phyloP scores from a whole-genome alignment of 768 basidiomycete genomes.

The Naganishia vishniacii region DNA sequence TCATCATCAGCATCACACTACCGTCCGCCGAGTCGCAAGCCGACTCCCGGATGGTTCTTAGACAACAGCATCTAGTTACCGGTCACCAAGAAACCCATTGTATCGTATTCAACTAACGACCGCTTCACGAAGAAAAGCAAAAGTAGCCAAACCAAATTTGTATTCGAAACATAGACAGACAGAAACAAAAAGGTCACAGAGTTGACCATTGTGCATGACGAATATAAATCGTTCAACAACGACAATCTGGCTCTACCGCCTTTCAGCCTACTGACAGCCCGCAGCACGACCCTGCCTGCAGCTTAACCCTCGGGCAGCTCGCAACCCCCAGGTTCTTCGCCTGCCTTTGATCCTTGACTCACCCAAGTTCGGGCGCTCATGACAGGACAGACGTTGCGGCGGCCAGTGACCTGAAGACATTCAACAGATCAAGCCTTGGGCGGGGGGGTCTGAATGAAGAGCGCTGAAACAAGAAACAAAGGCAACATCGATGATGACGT shows the following conservation, averaged over 20 bases:
- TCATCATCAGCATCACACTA: conserved; percentile 14
- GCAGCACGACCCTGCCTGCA: too few species aligned
- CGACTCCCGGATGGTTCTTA: conserved; percentile 3
- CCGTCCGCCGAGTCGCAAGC: neutral
- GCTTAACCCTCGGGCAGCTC: too few species aligned
- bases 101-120: conserved; percentile 23
- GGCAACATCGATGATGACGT: too few species aligned
- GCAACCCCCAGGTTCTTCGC: too few species aligned
- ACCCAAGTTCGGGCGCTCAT: too few species aligned
- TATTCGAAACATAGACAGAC: conserved; percentile 1
- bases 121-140: neutral
- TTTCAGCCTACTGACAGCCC: too few species aligned
- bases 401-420: too few species aligned
- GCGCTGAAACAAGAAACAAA: too few species aligned
- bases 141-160: neutral
- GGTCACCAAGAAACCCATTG: neutral
- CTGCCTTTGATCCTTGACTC: too few species aligned
- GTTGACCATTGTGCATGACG: conserved; percentile 17
- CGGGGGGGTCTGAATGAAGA: too few species aligned
- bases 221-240: conserved; percentile 22
- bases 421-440: too few species aligned
- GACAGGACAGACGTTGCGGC: too few species aligned
- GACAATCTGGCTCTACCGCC: neutral
- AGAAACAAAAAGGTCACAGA: neutral
- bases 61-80: conserved; percentile 20